These are phyloP conservation scores for Cryptosporidium tyzzeri DNA, from an alignment of 169 alveolate species.

Conservation along the genomic window DNA sequence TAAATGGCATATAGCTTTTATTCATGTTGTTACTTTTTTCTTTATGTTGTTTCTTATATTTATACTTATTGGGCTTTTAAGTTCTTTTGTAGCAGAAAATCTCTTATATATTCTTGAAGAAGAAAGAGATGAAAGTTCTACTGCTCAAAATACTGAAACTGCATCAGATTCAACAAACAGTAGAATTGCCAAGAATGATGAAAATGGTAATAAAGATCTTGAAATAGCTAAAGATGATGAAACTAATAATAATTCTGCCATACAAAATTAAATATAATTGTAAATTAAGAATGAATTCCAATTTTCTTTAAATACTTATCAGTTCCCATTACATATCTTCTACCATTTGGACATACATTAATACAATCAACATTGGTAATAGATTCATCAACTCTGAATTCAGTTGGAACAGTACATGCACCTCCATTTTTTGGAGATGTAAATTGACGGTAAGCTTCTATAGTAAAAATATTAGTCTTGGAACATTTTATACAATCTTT, in stretches of 20 bases:
- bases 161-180: slow-evolving; percentile 45
- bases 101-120: slow-evolving; percentile 7
- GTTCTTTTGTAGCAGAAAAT: slow-evolving; percentile 61
- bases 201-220: slow-evolving; percentile 35
- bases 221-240: slow-evolving; percentile 68
- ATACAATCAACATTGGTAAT: slow-evolving; percentile 21
- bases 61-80: slow-evolving; percentile 21
- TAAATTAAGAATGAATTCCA: slow-evolving; percentile 8
- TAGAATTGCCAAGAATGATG: slow-evolving; percentile 43
- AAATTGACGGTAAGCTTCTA: slow-evolving; percentile 56
- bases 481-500: slow-evolving; percentile 58
- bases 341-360: slow-evolving; percentile 73
- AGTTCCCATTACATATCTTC: slow-evolving; percentile 56
- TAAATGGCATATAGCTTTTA: slow-evolving; percentile 33
- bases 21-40: slow-evolving; percentile 21
- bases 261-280: slow-evolving; percentile 2
- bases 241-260: not conserved
- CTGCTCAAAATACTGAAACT: slow-evolving; percentile 36
- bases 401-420: slow-evolving; percentile 53
- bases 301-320: slow-evolving; percentile 23
- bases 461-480: slow-evolving; percentile 38
- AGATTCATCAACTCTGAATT: slow-evolving; percentile 37
- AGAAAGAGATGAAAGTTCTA: slow-evolving; percentile 17
- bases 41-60: not conserved
- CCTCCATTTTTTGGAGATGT: slow-evolving; percentile 68